Percentiles rank a stretch among this genome's conserved stretches.
phyloP scores from a whole-genome alignment of 1,284 basidiomycete genomes.

The Ustilago trichophora region DNA sequence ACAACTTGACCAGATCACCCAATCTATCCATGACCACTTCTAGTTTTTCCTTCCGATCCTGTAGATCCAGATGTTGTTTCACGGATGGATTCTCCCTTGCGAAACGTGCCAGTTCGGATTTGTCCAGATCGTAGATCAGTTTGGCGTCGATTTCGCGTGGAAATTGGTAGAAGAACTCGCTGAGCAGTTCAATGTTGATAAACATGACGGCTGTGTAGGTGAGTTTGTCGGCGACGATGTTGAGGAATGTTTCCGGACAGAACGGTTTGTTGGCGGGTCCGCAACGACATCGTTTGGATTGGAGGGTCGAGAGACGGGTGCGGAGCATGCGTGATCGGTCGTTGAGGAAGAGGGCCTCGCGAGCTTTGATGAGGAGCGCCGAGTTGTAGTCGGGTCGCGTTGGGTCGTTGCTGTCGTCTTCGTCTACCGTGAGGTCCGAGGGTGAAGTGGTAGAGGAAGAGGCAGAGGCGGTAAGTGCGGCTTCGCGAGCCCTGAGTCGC shows the following conservation, averaged over 20 bases:
- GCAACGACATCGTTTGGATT: conserved; percentile 83
- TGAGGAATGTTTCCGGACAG: conserved; percentile 96
- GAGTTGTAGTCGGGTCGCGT: conserved; percentile 76
- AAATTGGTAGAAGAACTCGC: conserved; percentile 99
- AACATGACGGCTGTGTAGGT: conserved; percentile 97
- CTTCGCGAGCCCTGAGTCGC: conserved; percentile 53
- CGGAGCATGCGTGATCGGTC: conserved; percentile 85
- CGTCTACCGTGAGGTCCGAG: background rate
- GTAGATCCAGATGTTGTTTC: conserved; percentile 87
- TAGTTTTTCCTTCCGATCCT: conserved; percentile 96
- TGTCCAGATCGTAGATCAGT: conserved; percentile 88
- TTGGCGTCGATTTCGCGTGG: conserved; percentile 95
- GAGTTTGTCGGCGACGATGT: conserved; percentile 95
- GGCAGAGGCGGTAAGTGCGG: conserved; percentile 4
- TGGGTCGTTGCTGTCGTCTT: conserved; percentile 69
- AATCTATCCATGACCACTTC: conserved; percentile 66
- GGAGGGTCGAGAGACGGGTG: conserved; percentile 82
- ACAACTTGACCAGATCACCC: conserved; percentile 65
- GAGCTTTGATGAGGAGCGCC: conserved; percentile 74
- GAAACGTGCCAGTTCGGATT: conserved; percentile 84
- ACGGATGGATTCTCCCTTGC: conserved; percentile 92
- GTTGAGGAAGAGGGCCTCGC: conserved; percentile 86
- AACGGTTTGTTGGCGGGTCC: conserved; percentile 87
- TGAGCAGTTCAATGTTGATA: conserved; percentile 87
- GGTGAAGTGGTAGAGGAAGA: background rate